phyloP scores from a whole-genome alignment of 2,329 filamentous ascomycete species.

The Daldinia eschscholtzii region DNA sequence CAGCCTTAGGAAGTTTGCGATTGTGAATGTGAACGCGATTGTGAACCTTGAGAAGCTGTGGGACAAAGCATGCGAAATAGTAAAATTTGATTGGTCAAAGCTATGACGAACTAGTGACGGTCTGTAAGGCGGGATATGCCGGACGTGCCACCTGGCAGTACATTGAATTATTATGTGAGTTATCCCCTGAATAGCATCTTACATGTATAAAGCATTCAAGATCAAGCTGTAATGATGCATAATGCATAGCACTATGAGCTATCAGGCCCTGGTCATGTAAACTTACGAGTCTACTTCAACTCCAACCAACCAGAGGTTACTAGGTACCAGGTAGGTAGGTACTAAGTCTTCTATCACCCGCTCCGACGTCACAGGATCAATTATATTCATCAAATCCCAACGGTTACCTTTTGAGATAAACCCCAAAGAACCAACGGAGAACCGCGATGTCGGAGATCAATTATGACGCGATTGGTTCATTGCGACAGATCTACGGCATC shows the following conservation, averaged over 20 bases:
- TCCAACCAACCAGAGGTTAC: neutral
- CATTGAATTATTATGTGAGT: neutral
- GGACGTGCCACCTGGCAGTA: neutral
- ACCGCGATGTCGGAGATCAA: slow-evolving; percentile 6
- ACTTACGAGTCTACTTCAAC: neutral
- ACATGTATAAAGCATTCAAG: too few species aligned
- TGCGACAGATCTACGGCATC: slow-evolving; percentile 29
- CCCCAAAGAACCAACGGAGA: neutral
- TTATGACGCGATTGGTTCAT: slow-evolving; percentile 20
- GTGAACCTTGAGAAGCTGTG: neutral
- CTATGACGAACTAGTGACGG: neutral
- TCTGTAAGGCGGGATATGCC: neutral
- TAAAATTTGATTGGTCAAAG: slow-evolving; percentile 3
- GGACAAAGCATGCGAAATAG: neutral
- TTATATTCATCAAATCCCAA: neutral
- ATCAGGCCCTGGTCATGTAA: neutral
- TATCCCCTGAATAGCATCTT: neutral
- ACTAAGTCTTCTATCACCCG: neutral
- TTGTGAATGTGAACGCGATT: neutral
- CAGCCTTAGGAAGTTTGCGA: slow-evolving; percentile 2
- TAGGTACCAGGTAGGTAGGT: too few species aligned
- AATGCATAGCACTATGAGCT: neutral
- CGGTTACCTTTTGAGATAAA: neutral
- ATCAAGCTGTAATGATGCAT: neutral
- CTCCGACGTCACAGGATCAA: neutral